These are phyloP conservation scores for Kurtzmaniella natalensis DNA, from an alignment of 1,139 yeast genomes.

Conservation along the genomic window DNA sequence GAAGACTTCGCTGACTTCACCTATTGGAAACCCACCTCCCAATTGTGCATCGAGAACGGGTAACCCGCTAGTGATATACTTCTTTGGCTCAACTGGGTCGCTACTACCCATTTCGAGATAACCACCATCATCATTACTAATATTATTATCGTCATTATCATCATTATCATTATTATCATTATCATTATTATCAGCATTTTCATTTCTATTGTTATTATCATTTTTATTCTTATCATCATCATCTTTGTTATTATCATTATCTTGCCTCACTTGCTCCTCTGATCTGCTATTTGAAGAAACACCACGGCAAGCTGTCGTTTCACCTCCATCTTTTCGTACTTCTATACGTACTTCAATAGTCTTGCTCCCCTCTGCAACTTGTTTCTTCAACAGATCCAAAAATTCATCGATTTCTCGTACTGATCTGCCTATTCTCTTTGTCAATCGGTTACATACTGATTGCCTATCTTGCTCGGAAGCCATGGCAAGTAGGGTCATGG, in stretches of 20 bases:
- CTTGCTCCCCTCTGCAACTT: slow-evolving; percentile 8
- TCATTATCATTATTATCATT: slow-evolving; percentile 1
- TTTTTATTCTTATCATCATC: too few species aligned
- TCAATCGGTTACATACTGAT: slow-evolving; percentile 18
- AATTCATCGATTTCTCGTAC: slow-evolving; percentile 44
- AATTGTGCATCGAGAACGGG: slow-evolving; percentile 49
- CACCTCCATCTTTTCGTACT: slow-evolving; percentile 1
- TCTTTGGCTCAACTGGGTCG: slow-evolving; percentile 3
- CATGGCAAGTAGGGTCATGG: slow-evolving; percentile 18
- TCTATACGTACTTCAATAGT: slow-evolving; percentile 3
- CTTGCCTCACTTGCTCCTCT: too few species aligned
- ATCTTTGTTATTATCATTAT: too few species aligned
- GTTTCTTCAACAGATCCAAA: slow-evolving; percentile 21
- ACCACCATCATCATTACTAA: slow-evolving; percentile 6
- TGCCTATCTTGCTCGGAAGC: slow-evolving; percentile 14
- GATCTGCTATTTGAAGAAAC: too few species aligned
- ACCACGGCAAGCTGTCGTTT: slow-evolving; percentile 5
- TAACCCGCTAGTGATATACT: slow-evolving; percentile 56
- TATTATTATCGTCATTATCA: slow-evolving; percentile 3
- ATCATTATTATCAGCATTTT: too few species aligned
- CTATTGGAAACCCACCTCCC: slow-evolving; percentile 66
- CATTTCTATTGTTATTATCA: slow-evolving; percentile 2
- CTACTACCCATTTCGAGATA: slow-evolving; percentile 5
- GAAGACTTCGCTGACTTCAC: slow-evolving; percentile 70
- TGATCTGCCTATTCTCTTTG: slow-evolving; percentile 45